Percentiles rank a stretch among this genome's conserved stretches.
These are phyloP conservation scores for Heliocybe sulcata DNA, from an alignment of 1,284 basidiomycete genomes.

Conservation along the genomic window DNA sequence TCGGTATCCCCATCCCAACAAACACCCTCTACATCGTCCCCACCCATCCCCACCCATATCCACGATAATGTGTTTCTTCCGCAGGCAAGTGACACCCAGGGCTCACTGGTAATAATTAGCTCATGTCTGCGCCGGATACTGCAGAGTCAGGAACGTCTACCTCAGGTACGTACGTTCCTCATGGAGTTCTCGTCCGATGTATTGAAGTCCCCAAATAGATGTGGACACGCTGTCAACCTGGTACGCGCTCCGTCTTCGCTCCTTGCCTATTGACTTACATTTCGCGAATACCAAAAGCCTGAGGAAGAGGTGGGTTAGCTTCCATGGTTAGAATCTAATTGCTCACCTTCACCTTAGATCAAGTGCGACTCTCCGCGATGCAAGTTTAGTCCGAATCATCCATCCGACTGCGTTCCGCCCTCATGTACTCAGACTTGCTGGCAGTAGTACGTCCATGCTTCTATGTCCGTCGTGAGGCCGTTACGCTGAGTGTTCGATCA, in stretches of 20 bases:
- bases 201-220: neutral
- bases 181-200: neutral
- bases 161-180: neutral
- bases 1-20: neutral
- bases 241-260: neutral
- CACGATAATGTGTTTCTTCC: neutral
- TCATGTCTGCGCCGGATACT: neutral
- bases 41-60: neutral
- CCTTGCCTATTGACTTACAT: too few relatives aligned
- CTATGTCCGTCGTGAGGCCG: slow-evolving; percentile 10
- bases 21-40: neutral
- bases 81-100: neutral
- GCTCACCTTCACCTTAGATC: slow-evolving; percentile 33
- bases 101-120: neutral
- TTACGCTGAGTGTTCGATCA: slow-evolving; percentile 6
- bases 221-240: neutral
- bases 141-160: slow-evolving; percentile 3
- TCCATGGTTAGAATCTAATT: neutral
- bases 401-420: slow-evolving; percentile 39
- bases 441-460: slow-evolving; percentile 52
- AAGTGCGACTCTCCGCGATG: slow-evolving; percentile 53
- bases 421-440: slow-evolving; percentile 52
- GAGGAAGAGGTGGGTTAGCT: neutral
- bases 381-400: slow-evolving; percentile 59
- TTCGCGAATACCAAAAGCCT: neutral